These are phyloP conservation scores for Scheffersomyces segobiensis DNA, from an alignment of 1,139 yeast genomes.

Conservation along the genomic window DNA sequence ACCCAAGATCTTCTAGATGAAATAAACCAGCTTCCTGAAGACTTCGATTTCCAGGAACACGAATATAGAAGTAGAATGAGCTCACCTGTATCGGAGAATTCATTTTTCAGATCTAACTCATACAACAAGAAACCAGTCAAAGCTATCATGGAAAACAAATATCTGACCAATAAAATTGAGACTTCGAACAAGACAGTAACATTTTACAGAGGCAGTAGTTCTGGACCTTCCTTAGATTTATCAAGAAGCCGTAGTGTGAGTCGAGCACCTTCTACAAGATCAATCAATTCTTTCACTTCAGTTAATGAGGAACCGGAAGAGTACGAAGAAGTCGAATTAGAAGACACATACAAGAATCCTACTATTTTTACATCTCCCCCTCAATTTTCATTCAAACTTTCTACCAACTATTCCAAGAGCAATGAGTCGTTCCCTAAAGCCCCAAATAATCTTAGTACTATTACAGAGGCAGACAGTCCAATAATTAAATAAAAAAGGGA, in stretches of 20 bases:
- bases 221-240: slow-evolving; percentile 22
- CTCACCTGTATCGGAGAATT: slow-evolving; percentile 2
- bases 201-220: slow-evolving; percentile 38
- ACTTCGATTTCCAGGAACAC: slow-evolving; percentile 51
- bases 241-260: slow-evolving; percentile 22
- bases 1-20: slow-evolving; percentile 51
- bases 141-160: slow-evolving; percentile 21
- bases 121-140: slow-evolving; percentile 40
- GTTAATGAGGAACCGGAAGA: slow-evolving; percentile 21
- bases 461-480: slow-evolving; percentile 16
- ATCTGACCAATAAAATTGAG: slow-evolving; percentile 47
- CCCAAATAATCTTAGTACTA: slow-evolving; percentile 13
- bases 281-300: slow-evolving; percentile 27
- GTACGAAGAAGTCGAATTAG: slow-evolving; percentile 17
- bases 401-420: slow-evolving; percentile 3
- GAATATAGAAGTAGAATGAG: slow-evolving; percentile 12
- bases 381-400: slow-evolving; percentile 1
- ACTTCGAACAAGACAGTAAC: slow-evolving; percentile 58
- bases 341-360: slow-evolving; percentile 2
- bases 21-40: slow-evolving; percentile 59
- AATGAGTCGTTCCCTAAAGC: slow-evolving; percentile 9
- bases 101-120: slow-evolving; percentile 33
- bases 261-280: slow-evolving; percentile 29
- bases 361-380: background rate
- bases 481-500: slow-evolving; percentile 2